Base-by-base conservation (phyloP, 305 asterid species). In the Euphrasia arctica region DNA sequence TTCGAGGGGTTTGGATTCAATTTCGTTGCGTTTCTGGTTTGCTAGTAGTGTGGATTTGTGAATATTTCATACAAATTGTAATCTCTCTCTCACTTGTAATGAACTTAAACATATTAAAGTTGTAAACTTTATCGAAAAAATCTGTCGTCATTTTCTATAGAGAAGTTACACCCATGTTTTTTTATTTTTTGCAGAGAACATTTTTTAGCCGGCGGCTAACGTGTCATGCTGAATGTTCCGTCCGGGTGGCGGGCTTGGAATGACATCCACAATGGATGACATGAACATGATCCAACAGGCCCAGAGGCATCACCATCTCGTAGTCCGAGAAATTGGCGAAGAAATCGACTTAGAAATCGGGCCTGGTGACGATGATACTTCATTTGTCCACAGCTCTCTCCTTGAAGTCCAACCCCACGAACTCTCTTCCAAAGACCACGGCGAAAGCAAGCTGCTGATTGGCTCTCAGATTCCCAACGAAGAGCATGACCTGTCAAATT, bases 291-390 rank as follows among this genome's bases (percentile, higher is more conserved):
- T 94, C 75, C 96, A 93, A 71, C 97, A 93, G 74, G 86, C 95
- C 62, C 96, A 90, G 69, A 83, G 96, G 79, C 99, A 93, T 80
- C 39, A 56, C 71, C 90, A 58, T 70, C 90, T 90, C 27, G 96
- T 84, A 57, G 91, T 86, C 51, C 77, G 96, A 58, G 97, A 88
- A 68, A 82, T 90, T 12, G 87, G 94, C 42, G 99, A 90, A 77
- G 99, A 85, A 74, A 93, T 93, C 71, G 99, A 93, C 77, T 79
- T 93, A 82, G 99, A 93, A 79, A 88, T 88, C 58, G 95, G 99
- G 49, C 81, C 90, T 5, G 97, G 95, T 60, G 97, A 88, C 28
- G 96, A 93, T 25, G 98, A 90, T 31, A 83, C 89, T 3, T 76
- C 96, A n/a, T 93, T 90, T 73, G 74, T 80, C 36, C 92, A 88